Conservation (phyloP, 257 asterid genomes). For the Ajuga chamaepitys region DNA sequence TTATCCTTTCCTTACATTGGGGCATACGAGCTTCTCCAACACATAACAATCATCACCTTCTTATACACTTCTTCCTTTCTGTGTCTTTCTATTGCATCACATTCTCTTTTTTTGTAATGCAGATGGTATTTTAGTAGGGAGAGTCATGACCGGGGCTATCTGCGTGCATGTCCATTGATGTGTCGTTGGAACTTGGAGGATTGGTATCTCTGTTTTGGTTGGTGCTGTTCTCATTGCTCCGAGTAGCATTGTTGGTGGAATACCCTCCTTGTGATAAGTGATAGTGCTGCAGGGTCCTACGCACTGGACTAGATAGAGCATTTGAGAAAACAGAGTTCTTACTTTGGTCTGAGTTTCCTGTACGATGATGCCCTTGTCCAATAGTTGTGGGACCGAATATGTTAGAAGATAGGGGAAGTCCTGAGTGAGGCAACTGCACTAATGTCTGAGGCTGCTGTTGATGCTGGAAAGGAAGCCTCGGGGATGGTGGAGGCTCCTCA, state of each 20-base stretch:
- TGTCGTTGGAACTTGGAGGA: conserved; percentile 41
- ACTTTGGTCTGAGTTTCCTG: conserved; percentile 32
- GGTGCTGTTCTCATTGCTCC: conserved; percentile 28
- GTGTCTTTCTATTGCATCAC: not conserved
- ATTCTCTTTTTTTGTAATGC: not conserved
- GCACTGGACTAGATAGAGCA: conserved; percentile 62
- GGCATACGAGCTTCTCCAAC: not conserved
- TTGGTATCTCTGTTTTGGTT: conserved; percentile 33
- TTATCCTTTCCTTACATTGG: conserved; percentile 9
- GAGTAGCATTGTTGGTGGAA: conserved; percentile 21
- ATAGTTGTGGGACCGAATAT: conserved; percentile 31
- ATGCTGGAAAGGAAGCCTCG: conserved; percentile 33
- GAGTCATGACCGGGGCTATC: conserved; percentile 60
- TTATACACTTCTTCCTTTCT: not conserved
- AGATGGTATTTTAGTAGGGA: conserved; percentile 25
- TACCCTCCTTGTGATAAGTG: conserved; percentile 41
- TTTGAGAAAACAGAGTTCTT: conserved; percentile 49
- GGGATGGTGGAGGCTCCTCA: conserved; percentile 52
- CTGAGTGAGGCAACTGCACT: conserved; percentile 26
- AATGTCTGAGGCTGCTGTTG: conserved; percentile 31
- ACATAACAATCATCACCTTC: not conserved
- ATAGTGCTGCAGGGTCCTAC: conserved; percentile 51
- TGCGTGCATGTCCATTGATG: conserved; percentile 61
- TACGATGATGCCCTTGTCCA: conserved; percentile 40
- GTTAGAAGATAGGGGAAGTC: conserved; percentile 34